Conservation (phyloP, 768 basidiomycete genomes). For the Chalciporus pseudorubinellus region DNA sequence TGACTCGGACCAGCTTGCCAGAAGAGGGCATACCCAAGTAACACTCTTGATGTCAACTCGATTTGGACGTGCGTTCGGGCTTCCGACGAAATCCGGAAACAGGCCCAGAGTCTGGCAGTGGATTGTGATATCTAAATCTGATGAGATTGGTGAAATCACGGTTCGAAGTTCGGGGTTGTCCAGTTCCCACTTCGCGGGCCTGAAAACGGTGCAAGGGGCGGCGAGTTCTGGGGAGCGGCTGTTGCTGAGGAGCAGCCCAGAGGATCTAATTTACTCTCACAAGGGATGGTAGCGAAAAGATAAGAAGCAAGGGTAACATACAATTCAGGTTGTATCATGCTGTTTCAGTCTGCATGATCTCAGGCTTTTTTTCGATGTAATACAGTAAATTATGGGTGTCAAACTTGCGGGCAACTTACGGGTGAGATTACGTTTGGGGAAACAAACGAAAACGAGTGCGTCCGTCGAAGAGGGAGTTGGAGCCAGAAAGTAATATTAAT, state of each 20-base stretch:
- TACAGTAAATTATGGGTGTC: not conserved
- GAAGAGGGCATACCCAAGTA: constrained; percentile 1
- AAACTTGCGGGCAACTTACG: not conserved
- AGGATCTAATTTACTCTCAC: constrained; percentile 3
- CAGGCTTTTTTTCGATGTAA: not conserved
- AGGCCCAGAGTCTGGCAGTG: not conserved
- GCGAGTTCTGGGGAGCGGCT: not conserved
- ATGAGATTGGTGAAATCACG: constrained; percentile 6
- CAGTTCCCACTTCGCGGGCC: constrained; percentile 8
- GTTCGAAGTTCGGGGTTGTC: not conserved
- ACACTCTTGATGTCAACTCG: constrained; percentile 8
- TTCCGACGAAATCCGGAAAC: not conserved
- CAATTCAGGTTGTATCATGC: no score
- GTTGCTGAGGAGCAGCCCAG: constrained; percentile 8
- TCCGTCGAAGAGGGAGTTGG: not conserved
- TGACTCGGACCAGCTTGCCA: not conserved
- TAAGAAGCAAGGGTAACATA: not conserved
- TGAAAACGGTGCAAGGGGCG: not conserved
- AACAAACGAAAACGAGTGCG: not conserved
- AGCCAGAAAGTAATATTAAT: constrained; percentile 1
- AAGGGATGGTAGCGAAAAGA: not conserved
- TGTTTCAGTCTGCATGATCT: not conserved
- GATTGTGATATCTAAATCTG: not conserved
- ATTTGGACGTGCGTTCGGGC: constrained; percentile 6
- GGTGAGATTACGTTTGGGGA: constrained; percentile 15